Conservation (phyloP, 768 basidiomycete species). For the Paxillus involutus region DNA sequence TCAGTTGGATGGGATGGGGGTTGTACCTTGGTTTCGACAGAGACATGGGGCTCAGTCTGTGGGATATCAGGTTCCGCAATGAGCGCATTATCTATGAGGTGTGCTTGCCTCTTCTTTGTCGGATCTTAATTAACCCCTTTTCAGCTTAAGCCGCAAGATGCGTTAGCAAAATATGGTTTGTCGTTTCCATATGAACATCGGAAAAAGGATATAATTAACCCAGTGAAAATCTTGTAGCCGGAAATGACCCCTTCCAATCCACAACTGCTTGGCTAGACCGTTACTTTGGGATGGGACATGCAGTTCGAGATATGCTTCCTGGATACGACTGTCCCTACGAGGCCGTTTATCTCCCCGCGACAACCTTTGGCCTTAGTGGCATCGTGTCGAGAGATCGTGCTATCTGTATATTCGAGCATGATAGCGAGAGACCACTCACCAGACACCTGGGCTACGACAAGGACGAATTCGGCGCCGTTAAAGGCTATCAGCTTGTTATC, state of each 20-base stretch:
- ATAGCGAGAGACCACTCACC: slow-evolving; percentile 55
- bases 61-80: slow-evolving; percentile 56
- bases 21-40: slow-evolving; percentile 62
- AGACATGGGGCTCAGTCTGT: slow-evolving; percentile 65
- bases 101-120: not conserved
- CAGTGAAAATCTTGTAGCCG: slow-evolving; percentile 34
- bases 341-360: slow-evolving; percentile 58
- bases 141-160: slow-evolving; percentile 61
- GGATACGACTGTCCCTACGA: slow-evolving; percentile 69
- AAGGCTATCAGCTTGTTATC: slow-evolving; percentile 57
- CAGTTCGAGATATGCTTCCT: slow-evolving; percentile 60
- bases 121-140: not conserved
- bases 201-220: not conserved
- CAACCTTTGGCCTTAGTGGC: slow-evolving; percentile 47
- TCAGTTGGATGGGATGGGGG: slow-evolving; percentile 72
- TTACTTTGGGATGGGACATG: slow-evolving; percentile 60
- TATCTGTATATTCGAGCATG: slow-evolving; percentile 66
- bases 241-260: slow-evolving; percentile 60
- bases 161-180: slow-evolving; percentile 57
- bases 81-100: slow-evolving; percentile 66
- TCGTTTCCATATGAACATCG: not conserved
- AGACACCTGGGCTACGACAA: slow-evolving; percentile 54
- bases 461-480: slow-evolving; percentile 61
- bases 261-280: slow-evolving; percentile 64
- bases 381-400: slow-evolving; percentile 47